A percentile compares a stretch with the other conserved stretches of the same genome.
phyloP scores from a whole-genome alignment of 2,329 filamentous ascomycete species.

The Trichoderma sp. region DNA sequence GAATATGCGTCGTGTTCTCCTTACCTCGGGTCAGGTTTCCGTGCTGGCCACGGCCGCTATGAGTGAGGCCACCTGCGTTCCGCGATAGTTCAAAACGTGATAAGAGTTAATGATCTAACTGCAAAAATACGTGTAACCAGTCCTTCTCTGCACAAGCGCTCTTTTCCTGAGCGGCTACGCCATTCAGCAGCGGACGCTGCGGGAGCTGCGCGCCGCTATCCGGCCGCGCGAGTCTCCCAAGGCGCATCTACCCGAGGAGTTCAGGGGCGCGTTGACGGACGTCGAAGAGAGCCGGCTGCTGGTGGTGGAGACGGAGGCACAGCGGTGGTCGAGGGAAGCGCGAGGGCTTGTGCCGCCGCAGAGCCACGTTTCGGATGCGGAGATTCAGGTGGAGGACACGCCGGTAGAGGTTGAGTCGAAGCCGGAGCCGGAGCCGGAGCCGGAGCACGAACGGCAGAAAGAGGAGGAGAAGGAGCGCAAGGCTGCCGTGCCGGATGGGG shows the following conservation, averaged over 20 bases:
- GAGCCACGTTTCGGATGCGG: constrained; percentile 39
- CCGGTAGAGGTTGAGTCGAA: not conserved
- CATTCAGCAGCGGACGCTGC: constrained; percentile 83
- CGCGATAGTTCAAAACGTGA: no score
- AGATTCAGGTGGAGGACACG: constrained; percentile 30
- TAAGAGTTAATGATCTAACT: not conserved
- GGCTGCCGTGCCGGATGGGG: constrained; percentile 14
- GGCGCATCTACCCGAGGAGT: constrained; percentile 55
- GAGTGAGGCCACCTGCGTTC: constrained; percentile 50
- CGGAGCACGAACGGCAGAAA: constrained; percentile 31
- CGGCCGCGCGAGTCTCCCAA: constrained; percentile 52
- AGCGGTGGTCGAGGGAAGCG: constrained; percentile 36
- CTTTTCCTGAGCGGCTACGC: constrained; percentile 88
- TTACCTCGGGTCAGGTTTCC: constrained; percentile 72
- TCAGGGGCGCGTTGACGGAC: constrained; percentile 49
- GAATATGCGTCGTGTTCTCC: constrained; percentile 53
- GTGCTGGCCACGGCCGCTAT: constrained; percentile 65
- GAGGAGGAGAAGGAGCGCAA: constrained; percentile 21
- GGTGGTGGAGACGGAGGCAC: constrained; percentile 43
- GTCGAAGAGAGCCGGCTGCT: constrained; percentile 52
- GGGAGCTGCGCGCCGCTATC: constrained; percentile 74
- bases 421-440: constrained; percentile 33
- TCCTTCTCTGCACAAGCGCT: constrained; percentile 75
- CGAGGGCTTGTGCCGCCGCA: not conserved
- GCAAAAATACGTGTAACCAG: constrained; percentile 43